Percentiles rank a stretch among this genome's conserved stretches.
These are phyloP conservation scores for Saccharomycopsis sp. DNA, from an alignment of 805 yeast genomes.

Conservation along the genomic window DNA sequence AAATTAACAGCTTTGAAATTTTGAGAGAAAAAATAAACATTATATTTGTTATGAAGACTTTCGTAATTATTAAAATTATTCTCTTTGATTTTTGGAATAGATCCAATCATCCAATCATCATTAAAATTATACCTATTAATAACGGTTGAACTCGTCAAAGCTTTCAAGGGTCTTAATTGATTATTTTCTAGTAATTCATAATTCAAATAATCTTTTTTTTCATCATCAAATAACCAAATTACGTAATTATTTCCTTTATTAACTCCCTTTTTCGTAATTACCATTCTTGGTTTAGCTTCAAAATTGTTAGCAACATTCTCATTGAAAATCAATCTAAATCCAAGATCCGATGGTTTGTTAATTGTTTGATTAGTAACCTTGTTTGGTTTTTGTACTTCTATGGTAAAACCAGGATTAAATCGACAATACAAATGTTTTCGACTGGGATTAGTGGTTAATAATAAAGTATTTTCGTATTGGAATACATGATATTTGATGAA, in stretches of 20 bases:
- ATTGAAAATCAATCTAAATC: slow-evolving; percentile 25
- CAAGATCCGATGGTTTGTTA: slow-evolving; percentile 20
- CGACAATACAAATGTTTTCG: slow-evolving; percentile 46
- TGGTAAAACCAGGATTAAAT: slow-evolving; percentile 53
- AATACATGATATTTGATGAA: slow-evolving; percentile 56
- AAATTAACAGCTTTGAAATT: slow-evolving; percentile 7
- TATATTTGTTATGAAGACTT: too few species aligned
- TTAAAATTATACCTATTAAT: slow-evolving; percentile 25
- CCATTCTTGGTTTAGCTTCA: slow-evolving; percentile 6
- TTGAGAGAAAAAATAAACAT: slow-evolving; percentile 18
- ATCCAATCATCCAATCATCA: slow-evolving; percentile 33
- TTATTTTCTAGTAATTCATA: background rate
- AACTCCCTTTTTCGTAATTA: slow-evolving; percentile 11
- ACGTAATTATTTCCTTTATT: slow-evolving; percentile 13
- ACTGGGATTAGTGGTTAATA: slow-evolving; percentile 60
- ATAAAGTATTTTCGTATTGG: slow-evolving; percentile 34
- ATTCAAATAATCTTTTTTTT: background rate
- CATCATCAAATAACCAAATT: slow-evolving; percentile 12
- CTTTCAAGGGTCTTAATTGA: background rate
- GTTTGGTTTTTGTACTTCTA: slow-evolving; percentile 27
- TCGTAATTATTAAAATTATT: too few species aligned
- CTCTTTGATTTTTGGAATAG: slow-evolving; percentile 35
- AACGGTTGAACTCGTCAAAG: slow-evolving; percentile 1
- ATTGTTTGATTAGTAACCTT: slow-evolving; percentile 2
- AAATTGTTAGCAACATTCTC: background rate